These are phyloP conservation scores for Metschnikowia amazonensis DNA, from an alignment of 805 yeast species.

Conservation along the genomic window DNA sequence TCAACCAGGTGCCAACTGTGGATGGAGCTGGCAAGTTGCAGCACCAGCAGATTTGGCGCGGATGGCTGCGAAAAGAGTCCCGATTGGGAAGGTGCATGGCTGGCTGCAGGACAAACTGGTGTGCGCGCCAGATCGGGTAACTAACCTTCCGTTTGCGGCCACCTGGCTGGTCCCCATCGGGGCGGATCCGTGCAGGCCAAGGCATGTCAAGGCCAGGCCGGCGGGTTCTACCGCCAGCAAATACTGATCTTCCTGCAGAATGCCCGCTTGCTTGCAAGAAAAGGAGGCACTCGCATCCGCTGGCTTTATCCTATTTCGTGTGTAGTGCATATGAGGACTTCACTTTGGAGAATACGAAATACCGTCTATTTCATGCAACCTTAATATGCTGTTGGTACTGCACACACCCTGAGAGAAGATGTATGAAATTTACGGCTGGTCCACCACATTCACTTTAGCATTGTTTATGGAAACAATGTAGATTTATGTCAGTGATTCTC, in stretches of 20 bases:
- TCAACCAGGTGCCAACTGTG: no score
- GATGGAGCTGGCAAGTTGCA: background rate
- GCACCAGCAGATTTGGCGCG: background rate
- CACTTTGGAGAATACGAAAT: background rate
- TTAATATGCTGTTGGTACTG: background rate
- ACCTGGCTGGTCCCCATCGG: slow-evolving; percentile 6
- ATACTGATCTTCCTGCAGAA: background rate
- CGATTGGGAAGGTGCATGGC: background rate
- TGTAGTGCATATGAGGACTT: background rate
- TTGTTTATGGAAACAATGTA: no score
- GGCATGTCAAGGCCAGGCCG: background rate
- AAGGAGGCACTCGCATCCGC: background rate
- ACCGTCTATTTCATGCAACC: background rate
- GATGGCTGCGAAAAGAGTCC: slow-evolving; percentile 11
- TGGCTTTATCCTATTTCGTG: background rate
- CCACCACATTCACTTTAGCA: no score
- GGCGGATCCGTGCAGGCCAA: background rate
- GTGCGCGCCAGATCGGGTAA: slow-evolving; percentile 3
- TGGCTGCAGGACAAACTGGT: slow-evolving; percentile 6
- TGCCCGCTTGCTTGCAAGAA: background rate
- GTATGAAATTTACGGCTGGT: no score
- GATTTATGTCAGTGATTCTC: no score
- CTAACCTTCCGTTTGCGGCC: slow-evolving; percentile 2
- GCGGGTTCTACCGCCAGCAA: background rate
- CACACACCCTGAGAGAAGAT: background rate